phyloP scores from a whole-genome alignment of 164 flowering plant species.

The Warburgia ugandensis region DNA sequence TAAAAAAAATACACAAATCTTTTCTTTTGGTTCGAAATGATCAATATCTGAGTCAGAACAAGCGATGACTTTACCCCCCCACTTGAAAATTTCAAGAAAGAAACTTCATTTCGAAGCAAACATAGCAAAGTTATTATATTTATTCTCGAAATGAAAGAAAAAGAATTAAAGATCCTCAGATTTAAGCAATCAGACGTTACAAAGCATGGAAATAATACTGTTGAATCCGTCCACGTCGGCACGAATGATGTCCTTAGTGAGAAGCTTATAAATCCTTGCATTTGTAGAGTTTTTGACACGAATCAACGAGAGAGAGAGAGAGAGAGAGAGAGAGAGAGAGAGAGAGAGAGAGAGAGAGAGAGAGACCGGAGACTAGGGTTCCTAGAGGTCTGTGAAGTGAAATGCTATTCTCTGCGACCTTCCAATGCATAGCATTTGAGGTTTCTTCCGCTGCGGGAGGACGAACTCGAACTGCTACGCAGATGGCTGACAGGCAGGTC shows the following conservation, averaged over 20 bases:
- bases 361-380: conserved; percentile 41
- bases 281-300: conserved; percentile 60
- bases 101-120: too few species aligned
- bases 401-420: conserved; percentile 65
- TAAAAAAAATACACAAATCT: too few species aligned
- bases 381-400: conserved; percentile 36
- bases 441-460: conserved; percentile 8
- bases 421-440: conserved; percentile 43
- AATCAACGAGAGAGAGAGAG: conserved; percentile 8
- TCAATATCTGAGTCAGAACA: too few species aligned
- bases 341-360: conserved; percentile 65
- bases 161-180: not conserved
- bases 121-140: too few species aligned
- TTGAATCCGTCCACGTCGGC: conserved; percentile 91
- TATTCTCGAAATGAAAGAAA: not conserved
- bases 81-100: too few species aligned
- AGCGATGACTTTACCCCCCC: too few species aligned
- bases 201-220: conserved; percentile 34
- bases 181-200: not conserved
- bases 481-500: too few species aligned
- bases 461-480: conserved; percentile 18
- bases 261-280: conserved; percentile 54
- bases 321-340: conserved; percentile 1
- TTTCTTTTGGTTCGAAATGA: too few species aligned
- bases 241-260: conserved; percentile 64